Evolutionary conservation across 2,329 filamentous ascomycete species (phyloP).

Genomic region (Septoria linicola): DNA sequence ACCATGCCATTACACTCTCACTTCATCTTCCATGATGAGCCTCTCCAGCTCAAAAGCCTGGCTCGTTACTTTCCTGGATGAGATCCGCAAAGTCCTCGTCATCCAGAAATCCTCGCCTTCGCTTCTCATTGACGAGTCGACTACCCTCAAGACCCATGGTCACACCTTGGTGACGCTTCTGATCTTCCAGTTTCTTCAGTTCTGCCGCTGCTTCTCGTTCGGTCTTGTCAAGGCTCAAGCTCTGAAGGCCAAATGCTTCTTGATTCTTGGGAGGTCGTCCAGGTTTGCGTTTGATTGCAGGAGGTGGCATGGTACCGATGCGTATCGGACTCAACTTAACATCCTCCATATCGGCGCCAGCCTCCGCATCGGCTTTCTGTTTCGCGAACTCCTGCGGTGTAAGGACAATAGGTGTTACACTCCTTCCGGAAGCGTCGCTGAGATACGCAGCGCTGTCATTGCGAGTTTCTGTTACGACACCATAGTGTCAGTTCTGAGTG

Average conservation of each 20-base stretch:
- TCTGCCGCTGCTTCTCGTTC: constrained; percentile 46
- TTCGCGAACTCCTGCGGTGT: constrained; percentile 16
- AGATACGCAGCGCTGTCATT: constrained; percentile 41
- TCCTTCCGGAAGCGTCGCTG: constrained; percentile 48
- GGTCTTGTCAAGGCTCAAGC: constrained; percentile 34
- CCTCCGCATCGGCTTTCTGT: constrained; percentile 11
- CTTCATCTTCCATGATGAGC: background rate
- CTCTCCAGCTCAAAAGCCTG: constrained; percentile 18
- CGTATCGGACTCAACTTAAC: background rate
- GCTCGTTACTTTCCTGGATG: constrained; percentile 32
- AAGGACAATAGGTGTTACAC: constrained; percentile 46
- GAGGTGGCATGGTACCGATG: constrained; percentile 7
- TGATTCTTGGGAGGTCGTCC: constrained; percentile 14
- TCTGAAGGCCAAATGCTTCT: constrained; percentile 4
- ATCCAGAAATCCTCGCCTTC: constrained; percentile 51
- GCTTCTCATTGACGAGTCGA: constrained; percentile 53
- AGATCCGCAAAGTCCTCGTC: constrained; percentile 52
- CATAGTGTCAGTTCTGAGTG: constrained; percentile 9
- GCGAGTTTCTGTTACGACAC: constrained; percentile 34
- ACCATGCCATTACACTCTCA: background rate
- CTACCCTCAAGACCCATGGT: constrained; percentile 55
- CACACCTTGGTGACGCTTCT: constrained; percentile 53
- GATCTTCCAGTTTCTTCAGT: constrained; percentile 50
- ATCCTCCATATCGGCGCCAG: constrained; percentile 2
- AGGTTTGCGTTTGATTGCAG: constrained; percentile 10